Conservation (phyloP, 768 basidiomycete species). For the Russula earlei region DNA sequence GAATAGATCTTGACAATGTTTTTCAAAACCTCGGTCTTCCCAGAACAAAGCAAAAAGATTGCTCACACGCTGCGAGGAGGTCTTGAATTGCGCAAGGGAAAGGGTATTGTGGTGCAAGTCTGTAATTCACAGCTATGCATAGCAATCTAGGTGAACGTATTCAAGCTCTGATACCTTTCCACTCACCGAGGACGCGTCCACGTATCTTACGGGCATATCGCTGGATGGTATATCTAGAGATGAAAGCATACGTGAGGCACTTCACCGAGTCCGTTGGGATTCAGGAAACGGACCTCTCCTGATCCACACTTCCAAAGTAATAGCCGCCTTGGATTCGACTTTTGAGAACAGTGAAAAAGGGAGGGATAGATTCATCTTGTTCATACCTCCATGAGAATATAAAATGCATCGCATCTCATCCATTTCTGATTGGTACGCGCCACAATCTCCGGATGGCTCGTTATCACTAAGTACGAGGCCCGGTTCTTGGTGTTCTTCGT, state of each 20-base stretch:
- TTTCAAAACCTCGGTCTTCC: background rate
- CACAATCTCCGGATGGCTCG: constrained; percentile 25
- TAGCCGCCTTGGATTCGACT: constrained; percentile 51
- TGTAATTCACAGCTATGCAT: constrained; percentile 60
- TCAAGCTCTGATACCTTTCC: background rate
- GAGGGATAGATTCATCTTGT: background rate
- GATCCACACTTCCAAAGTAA: constrained; percentile 74
- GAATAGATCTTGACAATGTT: constrained; percentile 58
- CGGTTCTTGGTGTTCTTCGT: constrained; percentile 19
- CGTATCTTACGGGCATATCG: constrained; percentile 87
- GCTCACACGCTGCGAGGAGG: constrained; percentile 73
- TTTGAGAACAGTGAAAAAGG: constrained; percentile 15
- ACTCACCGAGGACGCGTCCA: constrained; percentile 73
- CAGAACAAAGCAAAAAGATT: background rate
- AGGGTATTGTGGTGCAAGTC: constrained; percentile 93
- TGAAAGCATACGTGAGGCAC: background rate
- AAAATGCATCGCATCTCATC: constrained; percentile 80
- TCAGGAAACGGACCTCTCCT: constrained; percentile 43
- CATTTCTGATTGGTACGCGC: constrained; percentile 56
- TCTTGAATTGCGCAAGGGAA: constrained; percentile 93
- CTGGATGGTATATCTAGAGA: constrained; percentile 57
- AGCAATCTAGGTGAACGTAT: constrained; percentile 4
- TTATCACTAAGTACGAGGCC: constrained; percentile 16
- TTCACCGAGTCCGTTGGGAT: background rate
- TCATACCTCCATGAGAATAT: constrained; percentile 68